Evolutionary conservation across 1,139 yeast species (phyloP).

Genomic region (Lizanozyma gosingica): DNA sequence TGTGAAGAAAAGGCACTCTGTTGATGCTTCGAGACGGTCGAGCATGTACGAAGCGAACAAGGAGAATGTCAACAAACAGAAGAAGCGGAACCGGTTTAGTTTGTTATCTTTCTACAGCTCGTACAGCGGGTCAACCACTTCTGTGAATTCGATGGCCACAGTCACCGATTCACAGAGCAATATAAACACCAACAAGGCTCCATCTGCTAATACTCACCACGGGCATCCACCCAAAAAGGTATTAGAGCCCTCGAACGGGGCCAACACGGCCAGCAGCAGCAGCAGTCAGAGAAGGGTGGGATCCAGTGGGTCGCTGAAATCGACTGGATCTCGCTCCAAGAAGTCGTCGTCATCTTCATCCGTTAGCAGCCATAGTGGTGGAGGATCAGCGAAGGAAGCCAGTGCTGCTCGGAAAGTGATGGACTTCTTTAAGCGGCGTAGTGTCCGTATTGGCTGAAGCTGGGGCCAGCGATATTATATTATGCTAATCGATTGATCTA

Average conservation of each 20-base stretch:
- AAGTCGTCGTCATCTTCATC: slow-evolving; percentile 2
- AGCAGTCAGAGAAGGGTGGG: slow-evolving; percentile 7
- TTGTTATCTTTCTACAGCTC: slow-evolving; percentile 42
- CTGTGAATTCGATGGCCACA: slow-evolving; percentile 4
- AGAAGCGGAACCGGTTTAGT: slow-evolving; percentile 44
- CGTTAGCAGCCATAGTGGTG: slow-evolving; percentile 2
- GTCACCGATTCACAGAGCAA: slow-evolving; percentile 2
- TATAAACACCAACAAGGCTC: slow-evolving; percentile 3
- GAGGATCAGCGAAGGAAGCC: slow-evolving; percentile 33
- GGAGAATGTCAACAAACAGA: slow-evolving; percentile 24
- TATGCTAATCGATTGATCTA: background rate
- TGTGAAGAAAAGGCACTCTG: background rate
- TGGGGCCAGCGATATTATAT: too few relatives aligned
- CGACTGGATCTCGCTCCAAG: slow-evolving; percentile 10
- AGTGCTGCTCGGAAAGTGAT: slow-evolving; percentile 72
- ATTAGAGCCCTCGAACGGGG: slow-evolving; percentile 33
- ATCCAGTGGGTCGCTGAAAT: slow-evolving; percentile 9
- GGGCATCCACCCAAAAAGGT: slow-evolving; percentile 19
- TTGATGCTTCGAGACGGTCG: background rate
- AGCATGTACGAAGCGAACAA: slow-evolving; percentile 8
- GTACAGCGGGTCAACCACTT: slow-evolving; percentile 18
- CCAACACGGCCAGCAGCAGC: slow-evolving; percentile 10
- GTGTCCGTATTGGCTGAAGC: slow-evolving; percentile 29
- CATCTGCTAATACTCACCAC: slow-evolving; percentile 6
- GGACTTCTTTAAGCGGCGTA: slow-evolving; percentile 75